Base-by-base conservation (phyloP, 139 green algal species). In the Chlamydomonas schloesseri region DNA sequence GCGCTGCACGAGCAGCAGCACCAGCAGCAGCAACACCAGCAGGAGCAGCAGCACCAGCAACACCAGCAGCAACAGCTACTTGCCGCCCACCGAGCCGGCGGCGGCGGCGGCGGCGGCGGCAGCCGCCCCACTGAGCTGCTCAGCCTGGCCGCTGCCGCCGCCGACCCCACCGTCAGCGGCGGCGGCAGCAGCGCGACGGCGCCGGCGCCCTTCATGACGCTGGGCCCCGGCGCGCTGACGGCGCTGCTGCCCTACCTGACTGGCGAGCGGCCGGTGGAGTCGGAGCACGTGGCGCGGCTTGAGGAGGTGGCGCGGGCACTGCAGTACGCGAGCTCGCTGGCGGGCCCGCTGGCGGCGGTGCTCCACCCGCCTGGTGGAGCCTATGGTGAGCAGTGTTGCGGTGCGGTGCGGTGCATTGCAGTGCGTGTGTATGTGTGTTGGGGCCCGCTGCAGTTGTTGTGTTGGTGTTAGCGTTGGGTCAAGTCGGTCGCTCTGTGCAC, bases 311-410 rank as follows among this genome's bases (percentile, higher is more conserved):
- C 76, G 37, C 34, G 76, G 0, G 84, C 84, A 42, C 76, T 89
- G 74, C 68, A 76, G 53, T 89, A 89, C 84, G 84, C 84, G 1
- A 80, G 71, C 3, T 84, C 84, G 17, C 74, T 88, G 53, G 84
- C 84, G 17, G 74, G 73, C 29, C 84, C 84, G 64, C 84, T 89
- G 75, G 84, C 84, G n/a, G 75, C 80, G 53, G 74, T 75, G 65
- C 68, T 89, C 36, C 84, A 81, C 75, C 76, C 81, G 50, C 74
- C 83, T 2, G 42, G 42, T 2, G 42, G 42, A 50, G 8, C 42
- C 5, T 13, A 8, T 50, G 42, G 42, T 50, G 42, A 50, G 37
- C 64, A 2, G 29, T 88, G 21, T 53, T 69, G 62, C 42, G 6
- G 42, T 50, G 42, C 42, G 42, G 42, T 50, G 6, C 8, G 42